These are phyloP conservation scores for Pachysandra terminalis DNA, from an alignment of 164 flowering plant species.

Conservation along the genomic window DNA sequence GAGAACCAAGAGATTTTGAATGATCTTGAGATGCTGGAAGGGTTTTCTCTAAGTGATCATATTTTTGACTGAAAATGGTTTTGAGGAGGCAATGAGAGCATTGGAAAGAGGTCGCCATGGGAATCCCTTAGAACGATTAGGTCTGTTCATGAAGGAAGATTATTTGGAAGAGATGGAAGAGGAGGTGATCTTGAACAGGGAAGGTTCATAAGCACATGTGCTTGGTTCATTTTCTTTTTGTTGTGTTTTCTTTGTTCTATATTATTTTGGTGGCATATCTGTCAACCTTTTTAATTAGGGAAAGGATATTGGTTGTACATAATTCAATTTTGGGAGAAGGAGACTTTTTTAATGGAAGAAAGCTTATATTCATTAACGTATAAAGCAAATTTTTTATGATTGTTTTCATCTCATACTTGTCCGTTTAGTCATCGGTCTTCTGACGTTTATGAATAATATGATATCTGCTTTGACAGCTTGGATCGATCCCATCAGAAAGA, in stretches of 20 bases:
- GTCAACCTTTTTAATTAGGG: not conserved
- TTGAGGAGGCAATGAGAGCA: not conserved
- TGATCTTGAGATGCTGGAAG: conserved; percentile 48
- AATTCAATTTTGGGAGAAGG: no score
- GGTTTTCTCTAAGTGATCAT: conserved; percentile 18
- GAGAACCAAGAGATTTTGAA: conserved; percentile 38
- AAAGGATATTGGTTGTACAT: no score
- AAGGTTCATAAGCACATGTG: conserved; percentile 14
- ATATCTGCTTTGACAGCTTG: no score
- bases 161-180: conserved; percentile 35
- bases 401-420: no score
- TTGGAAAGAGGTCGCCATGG: not conserved
- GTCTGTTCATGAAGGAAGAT: conserved; percentile 35
- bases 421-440: no score
- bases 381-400: no score
- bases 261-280: no score
- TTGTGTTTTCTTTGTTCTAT: no score
- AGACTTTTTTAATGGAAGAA: no score
- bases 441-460: no score
- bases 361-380: no score
- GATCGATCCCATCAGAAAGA: no score
- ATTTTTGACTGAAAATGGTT: not conserved
- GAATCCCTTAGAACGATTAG: conserved; percentile 31
- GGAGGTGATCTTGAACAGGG: conserved; percentile 27
- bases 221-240: not conserved